Conservation (phyloP, 2,329 filamentous ascomycete genomes). For the Ascomycota sp. region DNA sequence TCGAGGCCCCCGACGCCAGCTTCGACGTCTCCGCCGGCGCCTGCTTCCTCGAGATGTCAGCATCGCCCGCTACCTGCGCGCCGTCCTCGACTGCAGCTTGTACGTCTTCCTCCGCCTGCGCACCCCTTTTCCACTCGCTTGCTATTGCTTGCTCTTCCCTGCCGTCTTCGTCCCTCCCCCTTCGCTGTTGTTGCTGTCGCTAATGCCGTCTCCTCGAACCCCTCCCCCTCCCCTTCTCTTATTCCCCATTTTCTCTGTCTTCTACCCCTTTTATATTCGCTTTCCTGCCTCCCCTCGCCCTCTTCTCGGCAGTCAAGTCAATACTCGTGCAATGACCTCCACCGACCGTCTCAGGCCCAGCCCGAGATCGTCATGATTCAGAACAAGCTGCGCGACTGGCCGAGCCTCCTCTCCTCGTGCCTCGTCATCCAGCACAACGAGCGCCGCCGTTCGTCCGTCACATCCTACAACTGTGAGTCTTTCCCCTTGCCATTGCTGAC, state of each 20-base stretch:
- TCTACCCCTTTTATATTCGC: too few relatives aligned
- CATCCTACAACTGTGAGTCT: conserved; percentile 8
- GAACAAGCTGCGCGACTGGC: conserved; percentile 14
- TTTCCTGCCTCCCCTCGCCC: too few relatives aligned
- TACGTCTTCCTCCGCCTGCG: too few relatives aligned
- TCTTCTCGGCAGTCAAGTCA: conserved; percentile 10
- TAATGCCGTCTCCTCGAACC: neutral
- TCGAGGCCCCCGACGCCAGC: conserved; percentile 11
- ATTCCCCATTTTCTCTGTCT: conserved; percentile 1
- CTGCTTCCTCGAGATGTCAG: conserved; percentile 16
- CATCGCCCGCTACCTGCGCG: conserved; percentile 11
- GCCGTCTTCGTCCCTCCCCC: too few relatives aligned
- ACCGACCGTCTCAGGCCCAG: conserved; percentile 5
- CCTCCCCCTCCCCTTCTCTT: neutral
- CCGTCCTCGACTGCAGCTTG: conserved; percentile 14
- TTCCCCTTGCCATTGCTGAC: neutral
- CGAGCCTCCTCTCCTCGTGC: conserved; percentile 15
- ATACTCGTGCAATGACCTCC: conserved; percentile 3
- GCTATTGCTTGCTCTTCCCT: too few relatives aligned
- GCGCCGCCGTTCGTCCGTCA: conserved; percentile 2
- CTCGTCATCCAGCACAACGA: conserved; percentile 8
- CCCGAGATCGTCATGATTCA: conserved; percentile 8
- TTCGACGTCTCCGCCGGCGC: conserved; percentile 16
- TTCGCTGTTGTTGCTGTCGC: neutral
- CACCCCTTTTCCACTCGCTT: too few relatives aligned